phyloP scores from a whole-genome alignment of 345 rosid genomes.

The Fremontodendron californicum region DNA sequence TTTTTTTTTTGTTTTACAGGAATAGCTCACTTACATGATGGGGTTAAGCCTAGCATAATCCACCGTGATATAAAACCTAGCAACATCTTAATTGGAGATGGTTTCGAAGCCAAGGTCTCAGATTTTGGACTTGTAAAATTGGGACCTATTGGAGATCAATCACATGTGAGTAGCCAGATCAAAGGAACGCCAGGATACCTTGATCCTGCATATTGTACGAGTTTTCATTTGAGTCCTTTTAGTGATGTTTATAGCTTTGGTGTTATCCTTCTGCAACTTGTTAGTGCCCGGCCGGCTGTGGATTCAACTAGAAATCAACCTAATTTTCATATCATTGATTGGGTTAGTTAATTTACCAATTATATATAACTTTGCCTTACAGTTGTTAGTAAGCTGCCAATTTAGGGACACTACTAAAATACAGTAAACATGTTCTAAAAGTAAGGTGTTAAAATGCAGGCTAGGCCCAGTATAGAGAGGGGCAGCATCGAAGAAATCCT shows the following conservation, averaged over 20 bases:
- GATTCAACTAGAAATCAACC: constrained; percentile 27
- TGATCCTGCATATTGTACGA: constrained; percentile 58
- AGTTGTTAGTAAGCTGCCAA: not conserved
- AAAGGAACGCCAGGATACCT: constrained; percentile 66
- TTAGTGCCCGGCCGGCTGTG: constrained; percentile 46
- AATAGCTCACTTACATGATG: constrained; percentile 55
- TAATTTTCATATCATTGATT: constrained; percentile 44
- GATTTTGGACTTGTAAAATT: constrained; percentile 54
- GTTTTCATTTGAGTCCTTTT: constrained; percentile 46
- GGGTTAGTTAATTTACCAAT: constrained; percentile 38
- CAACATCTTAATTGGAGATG: constrained; percentile 52
- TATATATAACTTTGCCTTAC: not conserved
- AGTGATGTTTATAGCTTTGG: constrained; percentile 61
- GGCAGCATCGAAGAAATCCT: constrained; percentile 44
- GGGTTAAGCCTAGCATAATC: constrained; percentile 49
- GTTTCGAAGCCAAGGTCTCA: constrained; percentile 51
- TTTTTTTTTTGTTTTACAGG: constrained; percentile 30
- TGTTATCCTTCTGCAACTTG: constrained; percentile 57
- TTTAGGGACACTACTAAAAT: not conserved
- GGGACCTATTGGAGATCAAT: constrained; percentile 51
- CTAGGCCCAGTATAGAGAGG: constrained; percentile 44
- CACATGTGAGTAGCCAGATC: constrained; percentile 53
- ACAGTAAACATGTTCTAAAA: not conserved
- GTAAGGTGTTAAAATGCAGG: constrained; percentile 25
- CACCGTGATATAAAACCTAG: constrained; percentile 66